Evolutionary conservation across 768 basidiomycete species (phyloP).

Genomic region (Galerina sulciceps): DNA sequence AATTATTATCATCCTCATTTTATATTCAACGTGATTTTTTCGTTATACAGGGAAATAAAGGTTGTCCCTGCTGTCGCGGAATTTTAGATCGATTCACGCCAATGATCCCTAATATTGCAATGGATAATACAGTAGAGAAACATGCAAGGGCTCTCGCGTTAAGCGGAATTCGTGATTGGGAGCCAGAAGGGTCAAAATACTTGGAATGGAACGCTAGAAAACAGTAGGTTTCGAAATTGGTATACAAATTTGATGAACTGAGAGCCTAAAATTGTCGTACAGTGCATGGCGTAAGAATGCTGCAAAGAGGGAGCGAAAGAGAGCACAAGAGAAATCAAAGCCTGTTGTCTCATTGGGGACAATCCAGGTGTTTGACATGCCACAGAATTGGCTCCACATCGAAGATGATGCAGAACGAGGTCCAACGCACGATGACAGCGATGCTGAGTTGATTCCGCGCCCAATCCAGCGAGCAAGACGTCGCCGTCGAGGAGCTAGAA

Average conservation of each 20-base stretch:
- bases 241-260: not conserved
- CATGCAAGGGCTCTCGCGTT: slow-evolving; percentile 54
- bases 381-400: slow-evolving; percentile 13
- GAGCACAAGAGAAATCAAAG: slow-evolving; percentile 3
- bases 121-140: slow-evolving; percentile 64
- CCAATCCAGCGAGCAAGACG: slow-evolving; percentile 20
- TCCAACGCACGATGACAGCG: slow-evolving; percentile 29
- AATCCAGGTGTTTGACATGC: slow-evolving; percentile 15
- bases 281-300: slow-evolving; percentile 42
- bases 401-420: slow-evolving; percentile 24
- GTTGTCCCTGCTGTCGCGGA: slow-evolving; percentile 67
- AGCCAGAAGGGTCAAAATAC: slow-evolving; percentile 45
- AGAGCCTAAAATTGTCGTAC: not conserved
- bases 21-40: not conserved
- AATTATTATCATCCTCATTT: slow-evolving; percentile 1
- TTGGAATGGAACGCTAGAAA: slow-evolving; percentile 59
- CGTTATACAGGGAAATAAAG: slow-evolving; percentile 28
- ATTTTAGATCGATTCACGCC: slow-evolving; percentile 41
- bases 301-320: slow-evolving; percentile 27
- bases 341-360: not conserved
- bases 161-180: slow-evolving; percentile 57
- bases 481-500: slow-evolving; percentile 9
- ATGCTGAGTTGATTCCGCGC: slow-evolving; percentile 25
- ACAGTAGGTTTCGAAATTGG: slow-evolving; percentile 44
- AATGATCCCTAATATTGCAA: slow-evolving; percentile 66